These are phyloP conservation scores for Meyerozyma carpophila DNA, from an alignment of 1,139 yeast genomes.

Conservation along the genomic window DNA sequence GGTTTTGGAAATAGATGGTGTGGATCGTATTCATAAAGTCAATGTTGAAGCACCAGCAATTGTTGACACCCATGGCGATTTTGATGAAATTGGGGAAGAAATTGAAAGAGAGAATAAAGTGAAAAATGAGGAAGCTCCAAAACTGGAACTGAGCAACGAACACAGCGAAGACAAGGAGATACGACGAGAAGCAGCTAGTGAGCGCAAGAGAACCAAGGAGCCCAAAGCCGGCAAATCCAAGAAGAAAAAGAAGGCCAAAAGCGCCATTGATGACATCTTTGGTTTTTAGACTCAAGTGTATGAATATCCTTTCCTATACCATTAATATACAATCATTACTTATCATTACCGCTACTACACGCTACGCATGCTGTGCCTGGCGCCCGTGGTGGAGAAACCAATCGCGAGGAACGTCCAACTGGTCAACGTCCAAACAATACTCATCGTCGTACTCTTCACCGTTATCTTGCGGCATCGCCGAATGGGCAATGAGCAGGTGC, in stretches of 20 bases:
- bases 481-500: background rate
- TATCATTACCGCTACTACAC: background rate
- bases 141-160: background rate
- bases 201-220: background rate
- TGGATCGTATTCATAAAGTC: background rate
- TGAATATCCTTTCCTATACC: background rate
- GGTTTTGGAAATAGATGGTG: slow-evolving; percentile 21
- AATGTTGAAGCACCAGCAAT: no score
- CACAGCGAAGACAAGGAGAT: background rate
- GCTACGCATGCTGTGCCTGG: background rate
- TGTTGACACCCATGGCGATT: background rate
- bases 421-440: slow-evolving; percentile 42
- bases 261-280: slow-evolving; percentile 15
- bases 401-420: slow-evolving; percentile 18
- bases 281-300: slow-evolving; percentile 2
- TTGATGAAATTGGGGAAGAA: slow-evolving; percentile 24
- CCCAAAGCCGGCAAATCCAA: slow-evolving; percentile 2
- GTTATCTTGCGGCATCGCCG: background rate
- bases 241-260: slow-evolving; percentile 5
- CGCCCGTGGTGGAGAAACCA: background rate
- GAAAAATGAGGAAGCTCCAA: slow-evolving; percentile 2
- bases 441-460: slow-evolving; percentile 40
- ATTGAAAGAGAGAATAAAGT: slow-evolving; percentile 8
- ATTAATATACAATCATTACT: background rate
- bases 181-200: slow-evolving; percentile 1